Percentiles rank a stretch among this genome's conserved stretches.
Conservation (phyloP, 1,139 yeast species). For the Zygosaccharomyces pseudobailii region DNA sequence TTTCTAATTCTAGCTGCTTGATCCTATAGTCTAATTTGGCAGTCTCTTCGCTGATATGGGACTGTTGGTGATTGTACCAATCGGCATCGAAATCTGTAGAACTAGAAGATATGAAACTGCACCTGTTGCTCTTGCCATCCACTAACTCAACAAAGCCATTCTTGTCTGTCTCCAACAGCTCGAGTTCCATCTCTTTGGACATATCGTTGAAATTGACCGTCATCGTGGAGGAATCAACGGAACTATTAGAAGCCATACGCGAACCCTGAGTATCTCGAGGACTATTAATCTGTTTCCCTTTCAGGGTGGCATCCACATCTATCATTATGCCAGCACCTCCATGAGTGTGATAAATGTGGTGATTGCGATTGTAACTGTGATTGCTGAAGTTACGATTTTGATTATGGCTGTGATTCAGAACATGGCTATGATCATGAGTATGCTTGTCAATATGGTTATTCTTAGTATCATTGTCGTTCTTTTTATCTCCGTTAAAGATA, state of each 20-base stretch:
- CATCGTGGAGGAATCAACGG: slow-evolving; percentile 9
- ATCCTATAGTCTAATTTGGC: slow-evolving; percentile 29
- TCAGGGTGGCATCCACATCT: slow-evolving; percentile 8
- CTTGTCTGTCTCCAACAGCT: slow-evolving; percentile 20
- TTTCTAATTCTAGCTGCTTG: slow-evolving; percentile 32
- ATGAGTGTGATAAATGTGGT: not conserved
- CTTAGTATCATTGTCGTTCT: not conserved
- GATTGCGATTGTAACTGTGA: not conserved
- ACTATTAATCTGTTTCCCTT: slow-evolving; percentile 1
- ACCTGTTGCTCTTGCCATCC: slow-evolving; percentile 26
- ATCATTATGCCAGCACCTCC: not conserved
- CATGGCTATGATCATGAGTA: not conserved
- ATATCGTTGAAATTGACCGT: slow-evolving; percentile 11
- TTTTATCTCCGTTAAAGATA: not conserved
- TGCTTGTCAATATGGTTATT: not conserved
- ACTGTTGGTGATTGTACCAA: slow-evolving; percentile 17
- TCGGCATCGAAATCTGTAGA: slow-evolving; percentile 30
- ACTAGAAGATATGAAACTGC: slow-evolving; percentile 31
- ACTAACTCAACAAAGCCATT: slow-evolving; percentile 26
- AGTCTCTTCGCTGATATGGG: slow-evolving; percentile 14
- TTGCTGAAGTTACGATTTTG: not conserved
- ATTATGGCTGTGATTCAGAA: not conserved
- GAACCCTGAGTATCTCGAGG: slow-evolving; percentile 3
- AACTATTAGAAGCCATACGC: slow-evolving; percentile 6
- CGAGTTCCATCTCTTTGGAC: slow-evolving; percentile 17